phyloP scores from a whole-genome alignment of 768 basidiomycete genomes.

The Pulveroboletus sp. region DNA sequence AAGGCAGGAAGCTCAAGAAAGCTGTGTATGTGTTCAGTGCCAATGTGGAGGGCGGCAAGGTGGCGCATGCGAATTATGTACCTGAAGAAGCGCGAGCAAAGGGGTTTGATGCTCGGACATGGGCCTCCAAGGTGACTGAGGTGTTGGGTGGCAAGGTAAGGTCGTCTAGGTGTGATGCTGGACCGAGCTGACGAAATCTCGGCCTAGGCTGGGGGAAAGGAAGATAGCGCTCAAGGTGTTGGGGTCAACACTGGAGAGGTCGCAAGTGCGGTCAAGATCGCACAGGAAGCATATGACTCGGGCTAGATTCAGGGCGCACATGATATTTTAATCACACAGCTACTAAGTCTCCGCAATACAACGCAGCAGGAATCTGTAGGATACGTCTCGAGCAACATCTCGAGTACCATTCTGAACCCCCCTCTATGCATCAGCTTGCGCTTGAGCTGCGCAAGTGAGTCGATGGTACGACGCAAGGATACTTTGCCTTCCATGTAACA shows the following conservation, averaged over 20 bases:
- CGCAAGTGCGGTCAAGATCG: constrained; percentile 62
- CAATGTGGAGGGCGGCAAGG: constrained; percentile 65
- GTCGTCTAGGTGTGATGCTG: constrained; percentile 5
- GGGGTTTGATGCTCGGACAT: constrained; percentile 81
- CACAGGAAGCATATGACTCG: constrained; percentile 45
- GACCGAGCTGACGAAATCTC: constrained; percentile 7
- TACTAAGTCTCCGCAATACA: no score
- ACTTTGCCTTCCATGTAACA: no score
- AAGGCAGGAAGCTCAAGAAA: constrained; percentile 81
- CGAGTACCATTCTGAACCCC: no score
- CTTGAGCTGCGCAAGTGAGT: no score
- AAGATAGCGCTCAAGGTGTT: constrained; percentile 87
- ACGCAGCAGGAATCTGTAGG: no score
- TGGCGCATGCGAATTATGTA: constrained; percentile 86
- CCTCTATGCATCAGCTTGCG: no score
- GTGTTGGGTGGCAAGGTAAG: constrained; percentile 88
- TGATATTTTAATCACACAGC: no score
- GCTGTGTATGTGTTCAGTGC: constrained; percentile 86
- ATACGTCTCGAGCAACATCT: no score
- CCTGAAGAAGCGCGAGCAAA: constrained; percentile 58
- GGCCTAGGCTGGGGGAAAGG: constrained; percentile 88
- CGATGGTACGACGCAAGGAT: no score
- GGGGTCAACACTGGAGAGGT: constrained; percentile 65
- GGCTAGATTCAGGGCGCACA: no score
- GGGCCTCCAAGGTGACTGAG: constrained; percentile 78